phyloP scores from a whole-genome alignment of 768 basidiomycete species.

The Auricularia auricula-judae region DNA sequence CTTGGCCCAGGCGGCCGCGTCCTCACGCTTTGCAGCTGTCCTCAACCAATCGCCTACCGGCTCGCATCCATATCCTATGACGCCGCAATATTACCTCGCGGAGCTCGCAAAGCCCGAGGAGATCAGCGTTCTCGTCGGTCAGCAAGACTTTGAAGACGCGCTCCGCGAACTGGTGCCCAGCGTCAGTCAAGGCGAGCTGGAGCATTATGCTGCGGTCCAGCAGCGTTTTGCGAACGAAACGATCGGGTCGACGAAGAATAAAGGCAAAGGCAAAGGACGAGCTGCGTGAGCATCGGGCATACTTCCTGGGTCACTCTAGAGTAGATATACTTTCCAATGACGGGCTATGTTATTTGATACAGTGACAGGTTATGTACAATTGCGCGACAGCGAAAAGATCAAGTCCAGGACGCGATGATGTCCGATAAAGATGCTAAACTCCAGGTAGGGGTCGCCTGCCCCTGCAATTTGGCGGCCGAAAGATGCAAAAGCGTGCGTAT shows the following conservation, averaged over 20 bases:
- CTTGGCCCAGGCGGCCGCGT: no score
- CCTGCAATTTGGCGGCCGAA: background rate
- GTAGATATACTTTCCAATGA: background rate
- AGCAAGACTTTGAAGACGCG: conserved; percentile 67
- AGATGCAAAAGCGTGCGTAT: background rate
- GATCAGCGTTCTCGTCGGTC: conserved; percentile 61
- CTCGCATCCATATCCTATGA: conserved; percentile 55
- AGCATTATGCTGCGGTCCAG: conserved; percentile 69
- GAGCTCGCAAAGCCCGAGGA: conserved; percentile 67
- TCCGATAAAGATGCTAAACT: background rate
- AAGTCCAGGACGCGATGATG: background rate
- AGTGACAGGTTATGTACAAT: background rate
- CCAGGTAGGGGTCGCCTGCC: background rate
- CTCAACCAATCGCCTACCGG: conserved; percentile 36
- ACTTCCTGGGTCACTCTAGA: no score
- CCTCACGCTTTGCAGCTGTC: conserved; percentile 11
- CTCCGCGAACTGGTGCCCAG: conserved; percentile 64
- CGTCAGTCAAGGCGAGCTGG: conserved; percentile 77
- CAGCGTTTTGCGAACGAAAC: conserved; percentile 44
- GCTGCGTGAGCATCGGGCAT: background rate
- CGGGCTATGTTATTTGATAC: background rate
- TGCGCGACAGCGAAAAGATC: background rate
- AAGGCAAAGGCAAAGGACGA: conserved; percentile 9
- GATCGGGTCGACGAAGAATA: conserved; percentile 6
- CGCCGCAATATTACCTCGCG: conserved; percentile 81